phyloP scores from a whole-genome alignment of 169 alveolate species.

The Plasmodium billcollinsi region DNA sequence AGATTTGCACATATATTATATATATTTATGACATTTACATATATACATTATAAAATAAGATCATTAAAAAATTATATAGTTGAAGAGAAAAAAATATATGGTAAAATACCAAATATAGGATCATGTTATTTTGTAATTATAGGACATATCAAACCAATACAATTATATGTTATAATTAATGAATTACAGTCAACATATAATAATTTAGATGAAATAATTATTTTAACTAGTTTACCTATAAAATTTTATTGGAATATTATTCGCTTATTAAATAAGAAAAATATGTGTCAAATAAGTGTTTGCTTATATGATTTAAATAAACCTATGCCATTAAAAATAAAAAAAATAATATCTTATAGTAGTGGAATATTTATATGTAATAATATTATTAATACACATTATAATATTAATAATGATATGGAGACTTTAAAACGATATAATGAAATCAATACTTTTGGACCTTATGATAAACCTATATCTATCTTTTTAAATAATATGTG shows the following conservation, averaged over 20 bases:
- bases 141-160: conserved; percentile 68
- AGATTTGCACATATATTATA: conserved; percentile 48
- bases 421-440: conserved; percentile 72
- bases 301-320: conserved; percentile 66
- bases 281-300: conserved; percentile 40
- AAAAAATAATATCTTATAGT: conserved; percentile 54
- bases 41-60: conserved; percentile 72
- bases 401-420: conserved; percentile 70
- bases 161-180: conserved; percentile 43
- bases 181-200: conserved; percentile 50
- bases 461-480: conserved; percentile 54
- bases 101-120: conserved; percentile 54
- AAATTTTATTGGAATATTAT: conserved; percentile 62
- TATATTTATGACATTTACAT: conserved; percentile 70
- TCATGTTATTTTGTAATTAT: conserved; percentile 68
- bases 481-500: conserved; percentile 55
- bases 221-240: conserved; percentile 69
- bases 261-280: conserved; percentile 37
- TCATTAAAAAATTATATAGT: conserved; percentile 63
- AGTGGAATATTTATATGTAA: conserved; percentile 72
- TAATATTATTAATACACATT: conserved; percentile 66
- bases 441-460: conserved; percentile 52
- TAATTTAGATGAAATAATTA: conserved; percentile 59
- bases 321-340: conserved; percentile 58
- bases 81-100: conserved; percentile 67